Conservation (phyloP, 768 basidiomycete species). For the Calocybe indica region DNA sequence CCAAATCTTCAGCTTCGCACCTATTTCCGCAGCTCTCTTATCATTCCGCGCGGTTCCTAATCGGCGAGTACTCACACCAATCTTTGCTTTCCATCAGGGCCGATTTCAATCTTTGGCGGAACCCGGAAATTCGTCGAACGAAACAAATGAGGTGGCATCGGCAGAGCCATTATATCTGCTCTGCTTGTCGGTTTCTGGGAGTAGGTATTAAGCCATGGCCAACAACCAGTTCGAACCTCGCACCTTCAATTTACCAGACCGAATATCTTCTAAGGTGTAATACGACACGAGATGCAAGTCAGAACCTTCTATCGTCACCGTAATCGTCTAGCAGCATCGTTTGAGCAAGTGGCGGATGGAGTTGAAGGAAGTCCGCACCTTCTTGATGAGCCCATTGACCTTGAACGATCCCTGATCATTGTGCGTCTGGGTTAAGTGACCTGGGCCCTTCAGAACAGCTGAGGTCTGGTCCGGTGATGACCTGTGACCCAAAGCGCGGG, state of each 20-base stretch:
- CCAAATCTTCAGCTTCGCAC: constrained; percentile 31
- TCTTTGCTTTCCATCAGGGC: constrained; percentile 59
- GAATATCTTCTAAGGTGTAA: constrained; percentile 75
- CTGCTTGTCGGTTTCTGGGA: constrained; percentile 58
- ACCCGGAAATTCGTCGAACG: constrained; percentile 78
- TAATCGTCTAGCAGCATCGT: constrained; percentile 59
- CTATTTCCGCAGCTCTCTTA: background rate
- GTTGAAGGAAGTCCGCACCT: constrained; percentile 35
- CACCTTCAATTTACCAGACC: constrained; percentile 58
- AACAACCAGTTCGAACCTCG: constrained; percentile 3
- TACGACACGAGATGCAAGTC: constrained; percentile 83
- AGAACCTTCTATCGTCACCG: constrained; percentile 71
- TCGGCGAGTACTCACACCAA: constrained; percentile 46
- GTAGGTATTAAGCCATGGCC: constrained; percentile 2
- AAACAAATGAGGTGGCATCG: constrained; percentile 74
- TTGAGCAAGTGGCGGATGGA: background rate
- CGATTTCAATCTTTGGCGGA: constrained; percentile 74
- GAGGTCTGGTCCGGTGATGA: constrained; percentile 30
- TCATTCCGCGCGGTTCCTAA: background rate
- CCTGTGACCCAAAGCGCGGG: constrained; percentile 24
- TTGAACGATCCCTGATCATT: constrained; percentile 59
- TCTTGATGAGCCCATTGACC: constrained; percentile 74
- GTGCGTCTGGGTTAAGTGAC: constrained; percentile 23
- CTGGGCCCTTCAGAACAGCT: constrained; percentile 23
- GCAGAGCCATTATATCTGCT: constrained; percentile 64